Evolutionary conservation across 208 protist species (phyloP).

Genomic region (Phytomonas francai): DNA sequence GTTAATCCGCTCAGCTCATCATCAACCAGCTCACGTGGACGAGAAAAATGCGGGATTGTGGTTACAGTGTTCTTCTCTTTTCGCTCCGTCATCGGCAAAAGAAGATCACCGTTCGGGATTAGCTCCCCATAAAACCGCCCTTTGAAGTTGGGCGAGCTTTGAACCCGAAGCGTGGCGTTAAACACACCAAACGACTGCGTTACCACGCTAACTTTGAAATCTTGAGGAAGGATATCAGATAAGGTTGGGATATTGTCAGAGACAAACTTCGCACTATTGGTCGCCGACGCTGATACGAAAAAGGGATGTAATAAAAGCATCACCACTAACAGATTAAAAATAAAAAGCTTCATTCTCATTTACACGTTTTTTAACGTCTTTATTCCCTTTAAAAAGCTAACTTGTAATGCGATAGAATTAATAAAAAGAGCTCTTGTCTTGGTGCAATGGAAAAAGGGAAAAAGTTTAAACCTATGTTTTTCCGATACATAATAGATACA

Average conservation of each 20-base stretch:
- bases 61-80: too few species aligned
- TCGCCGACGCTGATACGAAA: neutral
- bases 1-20: slow-evolving; percentile 20
- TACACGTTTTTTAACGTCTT: neutral
- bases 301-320: neutral
- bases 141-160: slow-evolving; percentile 43
- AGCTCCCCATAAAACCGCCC: slow-evolving; percentile 62
- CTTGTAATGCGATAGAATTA: too few species aligned
- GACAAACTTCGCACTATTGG: neutral
- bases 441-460: too few species aligned
- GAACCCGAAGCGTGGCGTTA: slow-evolving; percentile 57
- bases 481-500: too few species aligned
- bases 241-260: slow-evolving; percentile 19
- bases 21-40: slow-evolving; percentile 20
- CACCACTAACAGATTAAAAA: slow-evolving; percentile 6
- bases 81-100: slow-evolving; percentile 1
- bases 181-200: slow-evolving; percentile 52
- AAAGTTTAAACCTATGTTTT: too few species aligned
- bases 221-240: slow-evolving; percentile 44
- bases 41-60: slow-evolving; percentile 38
- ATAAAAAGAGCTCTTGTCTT: too few species aligned
- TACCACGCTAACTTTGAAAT: slow-evolving; percentile 67
- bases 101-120: slow-evolving; percentile 37
- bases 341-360: neutral
- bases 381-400: neutral